Conservation (phyloP, 2,329 filamentous ascomycete genomes). For the Aspergillus sp. region DNA sequence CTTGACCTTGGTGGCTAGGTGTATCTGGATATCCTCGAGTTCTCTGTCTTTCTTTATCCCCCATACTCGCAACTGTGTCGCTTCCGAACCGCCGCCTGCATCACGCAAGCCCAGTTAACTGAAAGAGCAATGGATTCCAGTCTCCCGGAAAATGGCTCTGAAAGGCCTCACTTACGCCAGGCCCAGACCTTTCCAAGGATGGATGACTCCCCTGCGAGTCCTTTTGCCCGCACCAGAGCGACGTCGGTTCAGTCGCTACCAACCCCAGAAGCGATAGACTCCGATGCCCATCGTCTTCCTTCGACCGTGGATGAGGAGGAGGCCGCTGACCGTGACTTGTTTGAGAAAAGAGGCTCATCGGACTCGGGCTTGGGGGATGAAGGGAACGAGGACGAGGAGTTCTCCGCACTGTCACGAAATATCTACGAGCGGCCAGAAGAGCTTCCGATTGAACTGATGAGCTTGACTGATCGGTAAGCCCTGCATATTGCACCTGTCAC, state of each 20-base stretch:
- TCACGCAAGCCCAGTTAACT: not conserved
- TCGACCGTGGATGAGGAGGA: constrained; percentile 14
- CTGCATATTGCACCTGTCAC: not conserved
- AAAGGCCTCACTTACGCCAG: constrained; percentile 17
- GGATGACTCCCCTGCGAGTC: constrained; percentile 16
- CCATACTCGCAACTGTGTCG: not conserved
- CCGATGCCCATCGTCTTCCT: constrained; percentile 15
- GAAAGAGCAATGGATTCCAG: constrained; percentile 18
- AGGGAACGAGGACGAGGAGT: constrained; percentile 21
- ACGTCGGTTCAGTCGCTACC: constrained; percentile 17
- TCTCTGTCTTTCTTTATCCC: not conserved
- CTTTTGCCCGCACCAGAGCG: constrained; percentile 15
- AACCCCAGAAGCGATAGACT: constrained; percentile 15
- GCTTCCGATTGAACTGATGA: constrained; percentile 86
- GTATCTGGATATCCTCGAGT: not conserved
- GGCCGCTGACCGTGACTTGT: constrained; percentile 29
- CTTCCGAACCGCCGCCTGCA: not conserved
- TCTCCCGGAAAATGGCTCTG: constrained; percentile 14
- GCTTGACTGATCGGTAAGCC: constrained; percentile 71
- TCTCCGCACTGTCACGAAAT: constrained; percentile 25
- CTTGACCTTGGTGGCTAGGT: constrained; percentile 2
- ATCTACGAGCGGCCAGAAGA: constrained; percentile 67
- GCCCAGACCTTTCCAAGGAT: constrained; percentile 26
- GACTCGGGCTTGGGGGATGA: constrained; percentile 23
- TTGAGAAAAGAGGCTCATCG: constrained; percentile 34